These are phyloP conservation scores for Coccomyxa sp. DNA, from an alignment of 139 green algal genomes.

Conservation along the genomic window DNA sequence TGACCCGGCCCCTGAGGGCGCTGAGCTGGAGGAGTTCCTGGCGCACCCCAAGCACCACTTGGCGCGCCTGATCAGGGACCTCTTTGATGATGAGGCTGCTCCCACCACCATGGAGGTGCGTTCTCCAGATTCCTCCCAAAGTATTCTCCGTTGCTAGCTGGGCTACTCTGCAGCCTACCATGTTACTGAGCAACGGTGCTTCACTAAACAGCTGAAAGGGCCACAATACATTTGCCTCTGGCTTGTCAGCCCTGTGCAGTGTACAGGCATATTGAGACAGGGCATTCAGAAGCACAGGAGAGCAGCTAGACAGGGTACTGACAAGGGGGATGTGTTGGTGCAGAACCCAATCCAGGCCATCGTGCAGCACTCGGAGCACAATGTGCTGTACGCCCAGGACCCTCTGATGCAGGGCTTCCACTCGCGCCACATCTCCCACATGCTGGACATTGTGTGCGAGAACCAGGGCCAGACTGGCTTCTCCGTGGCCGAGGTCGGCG, in stretches of 20 bases:
- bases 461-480: conserved; percentile 4
- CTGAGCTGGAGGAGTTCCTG: not conserved
- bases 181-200: no score
- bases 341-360: conserved; percentile 1
- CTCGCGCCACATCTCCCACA: not conserved
- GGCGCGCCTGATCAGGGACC: not conserved
- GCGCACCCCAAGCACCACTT: not conserved
- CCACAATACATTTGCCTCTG: no score
- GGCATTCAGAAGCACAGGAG: no score
- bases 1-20: not conserved
- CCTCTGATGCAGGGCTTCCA: not conserved
- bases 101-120: conserved; percentile 1
- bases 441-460: conserved; percentile 2
- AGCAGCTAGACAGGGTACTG: no score
- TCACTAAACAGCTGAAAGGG: no score
- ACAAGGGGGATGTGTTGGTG: not conserved
- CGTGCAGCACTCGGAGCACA: conserved; percentile 6
- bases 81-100: not conserved
- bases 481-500: not conserved
- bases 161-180: no score
- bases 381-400: conserved; percentile 3
- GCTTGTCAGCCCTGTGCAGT: no score
- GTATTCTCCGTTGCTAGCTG: no score
- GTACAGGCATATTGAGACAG: not conserved
- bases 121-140: not conserved